Evolutionary conservation across 495 filamentous ascomycete species (phyloP).

Genomic region (Xylaria castorea): DNA sequence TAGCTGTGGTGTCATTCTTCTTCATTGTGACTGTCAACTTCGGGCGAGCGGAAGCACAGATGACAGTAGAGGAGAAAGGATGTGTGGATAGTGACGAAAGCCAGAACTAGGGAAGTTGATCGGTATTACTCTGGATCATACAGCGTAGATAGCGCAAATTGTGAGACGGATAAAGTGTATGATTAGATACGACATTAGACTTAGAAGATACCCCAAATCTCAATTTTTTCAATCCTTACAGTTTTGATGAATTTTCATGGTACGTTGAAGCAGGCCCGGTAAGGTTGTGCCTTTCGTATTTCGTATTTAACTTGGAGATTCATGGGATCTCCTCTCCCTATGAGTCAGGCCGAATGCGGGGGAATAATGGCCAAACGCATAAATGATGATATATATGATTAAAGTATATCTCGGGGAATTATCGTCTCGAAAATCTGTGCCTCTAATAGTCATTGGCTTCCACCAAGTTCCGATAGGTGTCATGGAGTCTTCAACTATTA

Average conservation of each 20-base stretch:
- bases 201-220: neutral
- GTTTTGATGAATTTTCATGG: neutral
- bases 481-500: neutral
- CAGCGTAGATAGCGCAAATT: neutral
- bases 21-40: slow-evolving; percentile 70
- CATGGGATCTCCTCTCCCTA: neutral
- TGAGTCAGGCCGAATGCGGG: slow-evolving; percentile 8
- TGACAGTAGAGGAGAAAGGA: slow-evolving; percentile 70
- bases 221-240: neutral
- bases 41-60: slow-evolving; percentile 67
- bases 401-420: neutral
- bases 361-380: neutral
- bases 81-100: slow-evolving; percentile 2
- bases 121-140: neutral
- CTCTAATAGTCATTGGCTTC: neutral
- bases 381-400: neutral
- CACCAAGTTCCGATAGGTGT: neutral
- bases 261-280: neutral
- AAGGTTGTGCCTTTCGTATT: neutral
- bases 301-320: neutral
- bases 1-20: slow-evolving; percentile 62
- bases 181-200: neutral
- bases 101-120: neutral
- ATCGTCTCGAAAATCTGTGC: neutral
- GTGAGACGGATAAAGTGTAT: neutral